These are phyloP conservation scores for Backusella tuberculispora DNA, from an alignment of 192 early-diverging fungal genomes.

Conservation along the genomic window DNA sequence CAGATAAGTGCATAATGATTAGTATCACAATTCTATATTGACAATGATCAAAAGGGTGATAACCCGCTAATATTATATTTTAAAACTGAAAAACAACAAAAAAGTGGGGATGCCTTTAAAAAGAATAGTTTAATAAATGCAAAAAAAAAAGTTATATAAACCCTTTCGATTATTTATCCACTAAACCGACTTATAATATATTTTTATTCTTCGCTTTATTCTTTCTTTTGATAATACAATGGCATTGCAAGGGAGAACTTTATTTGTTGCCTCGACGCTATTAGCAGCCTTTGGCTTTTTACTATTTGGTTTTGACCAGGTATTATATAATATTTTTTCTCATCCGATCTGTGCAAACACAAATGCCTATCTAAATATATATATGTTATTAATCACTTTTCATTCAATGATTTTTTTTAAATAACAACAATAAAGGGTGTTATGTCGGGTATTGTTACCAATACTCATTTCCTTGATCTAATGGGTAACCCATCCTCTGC, in stretches of 20 bases:
- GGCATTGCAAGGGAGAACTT: slow-evolving; percentile 41
- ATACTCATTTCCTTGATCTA: slow-evolving; percentile 23
- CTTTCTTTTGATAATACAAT: background rate
- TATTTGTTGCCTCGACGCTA: slow-evolving; percentile 59
- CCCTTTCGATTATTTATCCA: background rate
- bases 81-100: background rate
- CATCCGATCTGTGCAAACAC: background rate
- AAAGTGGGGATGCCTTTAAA: background rate
- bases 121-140: background rate
- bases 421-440: slow-evolving; percentile 18
- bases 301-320: slow-evolving; percentile 37
- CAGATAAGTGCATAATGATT: background rate
- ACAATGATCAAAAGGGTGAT: background rate
- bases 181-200: background rate
- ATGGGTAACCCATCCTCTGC: slow-evolving; percentile 19
- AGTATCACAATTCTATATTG: background rate
- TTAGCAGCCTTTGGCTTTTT: slow-evolving; percentile 28
- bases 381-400: background rate
- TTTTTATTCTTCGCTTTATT: background rate
- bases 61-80: background rate
- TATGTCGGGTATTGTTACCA: slow-evolving; percentile 34
- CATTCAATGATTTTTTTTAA: background rate
- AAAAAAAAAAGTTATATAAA: background rate
- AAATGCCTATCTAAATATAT: background rate
- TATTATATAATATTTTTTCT: background rate